A percentile compares a stretch with the other conserved stretches of the same genome.
phyloP scores from a whole-genome alignment of 2,329 filamentous ascomycete genomes.

The Curvularia verruculosa region DNA sequence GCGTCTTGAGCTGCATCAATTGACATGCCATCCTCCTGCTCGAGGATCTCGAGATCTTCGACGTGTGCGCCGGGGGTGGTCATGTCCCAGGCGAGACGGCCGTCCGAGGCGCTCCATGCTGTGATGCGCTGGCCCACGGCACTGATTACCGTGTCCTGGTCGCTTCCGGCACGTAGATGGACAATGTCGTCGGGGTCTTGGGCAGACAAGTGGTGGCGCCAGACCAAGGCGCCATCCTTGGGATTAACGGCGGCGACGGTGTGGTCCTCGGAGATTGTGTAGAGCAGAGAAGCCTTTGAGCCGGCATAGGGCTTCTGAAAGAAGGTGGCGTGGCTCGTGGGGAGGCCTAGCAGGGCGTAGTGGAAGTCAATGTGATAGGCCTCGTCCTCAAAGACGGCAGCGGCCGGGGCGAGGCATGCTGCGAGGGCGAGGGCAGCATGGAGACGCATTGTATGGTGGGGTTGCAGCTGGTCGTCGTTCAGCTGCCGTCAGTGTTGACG shows the following conservation, averaged over 20 bases:
- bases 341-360: conserved; percentile 83
- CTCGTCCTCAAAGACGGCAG: conserved; percentile 86
- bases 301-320: conserved; percentile 85
- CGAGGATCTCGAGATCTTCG: conserved; percentile 77
- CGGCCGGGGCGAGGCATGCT: conserved; percentile 57
- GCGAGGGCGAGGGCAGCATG: conserved; percentile 44
- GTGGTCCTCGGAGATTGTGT: conserved; percentile 84
- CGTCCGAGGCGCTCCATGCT: conserved; percentile 83
- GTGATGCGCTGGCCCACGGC: conserved; percentile 73
- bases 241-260: conserved; percentile 90
- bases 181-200: conserved; percentile 34
- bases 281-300: conserved; percentile 87
- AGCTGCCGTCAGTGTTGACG: conserved; percentile 1
- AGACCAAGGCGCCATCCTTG: conserved; percentile 80
- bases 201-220: conserved; percentile 77
- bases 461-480: conserved; percentile 13
- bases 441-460: conserved; percentile 45
- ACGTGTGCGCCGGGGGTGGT: conserved; percentile 63
- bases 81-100: conserved; percentile 76
- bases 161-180: conserved; percentile 74
- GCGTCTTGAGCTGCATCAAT: conserved; percentile 66
- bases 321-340: conserved; percentile 84
- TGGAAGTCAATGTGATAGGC: conserved; percentile 93
- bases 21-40: conserved; percentile 65
- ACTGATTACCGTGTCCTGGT: conserved; percentile 77